Base-by-base conservation (phyloP, 1,139 yeast genomes). In the Yamadazyma dendronema region DNA sequence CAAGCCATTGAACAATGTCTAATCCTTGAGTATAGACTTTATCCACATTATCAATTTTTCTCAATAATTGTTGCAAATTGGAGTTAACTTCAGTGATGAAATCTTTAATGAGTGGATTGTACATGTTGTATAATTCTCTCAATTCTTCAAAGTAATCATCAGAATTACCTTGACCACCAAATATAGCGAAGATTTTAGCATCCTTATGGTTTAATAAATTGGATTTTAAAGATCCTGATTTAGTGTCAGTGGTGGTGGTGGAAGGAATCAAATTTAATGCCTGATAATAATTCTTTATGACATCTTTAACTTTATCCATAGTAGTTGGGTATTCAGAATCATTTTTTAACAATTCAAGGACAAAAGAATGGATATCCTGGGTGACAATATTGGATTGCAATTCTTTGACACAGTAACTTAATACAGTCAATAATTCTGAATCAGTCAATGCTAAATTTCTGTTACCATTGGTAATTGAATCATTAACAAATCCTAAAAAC, bases 161-260 rank as follows among this genome's bases (percentile, higher is more conserved):
- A 36, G 95, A 83, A 68, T 88, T 90, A 67, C 99, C 99, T 72
- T 92, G 99, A 55, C 99, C 99, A 61, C 99, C 98, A 55, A 92
- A 92, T 48, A 92, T 81, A 45, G 97, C 96, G 44, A 77, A 80
- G 41, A 89, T 64, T 44, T 74, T 67, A 37, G 94, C 89, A 26
- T 70, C 65, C 25, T 53, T 39, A 34, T 71, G 33, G 40, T 57
- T 57, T 54, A 75, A 68, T 47, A 79, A 65, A 38, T 79, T 86
- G 23, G 92, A 61, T 41, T 58, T 62, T 31, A 57, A 50, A 49
- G 28, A 50, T 47, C 36, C 31, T n/a, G 61, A 54, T 9, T 19
- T 19, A 28, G 42, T 41, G 38, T 60, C 48, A 31, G 57, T 53
- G 33, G 63, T 77, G 52, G 81, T 72, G 53, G 80, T 67, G 36